Percentiles rank a stretch among this genome's conserved stretches.
Evolutionary conservation across 768 basidiomycete species (phyloP).

Genomic region (Mycena venus): DNA sequence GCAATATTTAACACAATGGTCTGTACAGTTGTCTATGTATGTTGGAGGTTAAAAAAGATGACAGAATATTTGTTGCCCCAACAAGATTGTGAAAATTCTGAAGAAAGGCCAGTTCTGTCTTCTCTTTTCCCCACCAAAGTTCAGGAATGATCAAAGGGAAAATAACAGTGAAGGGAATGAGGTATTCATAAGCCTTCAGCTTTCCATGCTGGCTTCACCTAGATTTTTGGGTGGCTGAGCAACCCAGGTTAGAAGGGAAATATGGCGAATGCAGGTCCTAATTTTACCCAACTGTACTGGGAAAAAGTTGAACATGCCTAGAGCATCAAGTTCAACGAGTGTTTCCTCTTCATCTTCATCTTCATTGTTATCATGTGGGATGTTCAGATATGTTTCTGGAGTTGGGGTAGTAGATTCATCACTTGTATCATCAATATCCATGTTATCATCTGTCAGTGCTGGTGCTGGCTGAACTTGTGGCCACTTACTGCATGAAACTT

Average conservation of each 20-base stretch:
- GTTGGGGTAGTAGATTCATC: not conserved
- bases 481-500: not conserved
- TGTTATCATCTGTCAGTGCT: not conserved
- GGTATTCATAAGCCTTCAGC: constrained; percentile 47
- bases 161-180: constrained; percentile 42
- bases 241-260: constrained; percentile 33
- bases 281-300: not conserved
- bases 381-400: not conserved
- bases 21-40: constrained; percentile 34
- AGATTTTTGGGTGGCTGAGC: constrained; percentile 45
- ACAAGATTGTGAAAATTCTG: constrained; percentile 42
- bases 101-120: constrained; percentile 26
- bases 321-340: not conserved
- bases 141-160: constrained; percentile 47
- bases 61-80: constrained; percentile 42
- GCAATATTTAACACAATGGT: constrained; percentile 40
- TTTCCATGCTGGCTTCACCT: constrained; percentile 50
- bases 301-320: constrained; percentile 5
- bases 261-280: constrained; percentile 6
- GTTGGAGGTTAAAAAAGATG: constrained; percentile 38
- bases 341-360: constrained; percentile 5
- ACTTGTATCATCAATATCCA: not conserved
- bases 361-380: not conserved
- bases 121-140: constrained; percentile 36
- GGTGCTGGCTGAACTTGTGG: not conserved